These are phyloP conservation scores for Nemania abortiva DNA, from an alignment of 2,329 filamentous ascomycete species.

Conservation along the genomic window DNA sequence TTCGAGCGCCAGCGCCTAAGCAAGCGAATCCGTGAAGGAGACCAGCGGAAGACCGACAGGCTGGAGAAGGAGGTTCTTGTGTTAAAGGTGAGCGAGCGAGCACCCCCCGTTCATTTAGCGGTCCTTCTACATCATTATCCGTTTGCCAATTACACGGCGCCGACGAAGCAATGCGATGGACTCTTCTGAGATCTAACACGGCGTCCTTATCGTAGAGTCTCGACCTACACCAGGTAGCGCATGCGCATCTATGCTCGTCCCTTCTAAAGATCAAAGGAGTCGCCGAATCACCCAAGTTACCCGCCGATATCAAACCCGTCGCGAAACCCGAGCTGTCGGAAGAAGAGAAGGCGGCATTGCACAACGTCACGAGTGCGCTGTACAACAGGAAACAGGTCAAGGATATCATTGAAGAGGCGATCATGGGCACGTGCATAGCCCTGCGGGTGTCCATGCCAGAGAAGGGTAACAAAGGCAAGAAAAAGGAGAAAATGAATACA, in stretches of 20 bases:
- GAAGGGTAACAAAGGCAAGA: conserved; percentile 54
- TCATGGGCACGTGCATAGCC: conserved; percentile 62
- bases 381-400: conserved; percentile 66
- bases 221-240: conserved; percentile 68
- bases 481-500: conserved; percentile 45
- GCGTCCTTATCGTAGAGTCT: conserved; percentile 58
- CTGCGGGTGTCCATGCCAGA: conserved; percentile 63
- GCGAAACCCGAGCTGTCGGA: conserved; percentile 65
- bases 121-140: background rate
- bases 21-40: conserved; percentile 66
- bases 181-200: conserved; percentile 21
- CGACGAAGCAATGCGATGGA: background rate
- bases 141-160: background rate
- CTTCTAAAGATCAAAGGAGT: conserved; percentile 67
- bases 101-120: no score
- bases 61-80: conserved; percentile 72
- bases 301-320: conserved; percentile 61
- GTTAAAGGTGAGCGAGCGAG: conserved; percentile 62
- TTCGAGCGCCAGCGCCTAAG: conserved; percentile 83
- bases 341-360: conserved; percentile 64
- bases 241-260: conserved; percentile 66
- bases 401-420: conserved; percentile 61
- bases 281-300: conserved; percentile 63
- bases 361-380: conserved; percentile 70
- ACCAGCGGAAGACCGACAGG: conserved; percentile 65